These are phyloP conservation scores for Yarrowia osloensis DNA, from an alignment of 805 yeast species.

Conservation along the genomic window DNA sequence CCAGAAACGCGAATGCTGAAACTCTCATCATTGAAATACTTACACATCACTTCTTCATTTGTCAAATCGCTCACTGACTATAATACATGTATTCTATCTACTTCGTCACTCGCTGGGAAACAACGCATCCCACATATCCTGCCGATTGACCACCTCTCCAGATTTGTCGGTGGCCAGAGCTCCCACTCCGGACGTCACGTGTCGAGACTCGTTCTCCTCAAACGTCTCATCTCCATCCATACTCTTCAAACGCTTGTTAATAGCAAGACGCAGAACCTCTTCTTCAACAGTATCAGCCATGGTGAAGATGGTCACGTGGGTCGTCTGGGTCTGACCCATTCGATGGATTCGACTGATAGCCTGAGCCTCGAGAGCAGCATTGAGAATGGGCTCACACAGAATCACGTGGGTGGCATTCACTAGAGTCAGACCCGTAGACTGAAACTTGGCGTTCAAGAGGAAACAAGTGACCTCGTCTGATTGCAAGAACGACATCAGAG, in stretches of 20 bases:
- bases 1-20: too few species aligned
- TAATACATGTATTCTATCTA: background rate
- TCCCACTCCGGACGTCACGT: conserved; percentile 3
- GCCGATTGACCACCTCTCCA: conserved; percentile 10
- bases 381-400: conserved; percentile 88
- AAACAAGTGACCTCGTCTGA: conserved; percentile 67
- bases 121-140: conserved; percentile 26
- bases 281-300: conserved; percentile 87
- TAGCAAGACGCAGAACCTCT: conserved; percentile 69
- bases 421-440: conserved; percentile 86
- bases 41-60: background rate
- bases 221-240: conserved; percentile 21
- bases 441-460: conserved; percentile 77
- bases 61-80: background rate
- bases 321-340: conserved; percentile 80
- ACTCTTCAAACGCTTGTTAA: conserved; percentile 55
- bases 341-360: conserved; percentile 91
- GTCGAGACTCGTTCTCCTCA: conserved; percentile 9
- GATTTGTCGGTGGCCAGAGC: background rate
- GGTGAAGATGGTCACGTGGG: conserved; percentile 91
- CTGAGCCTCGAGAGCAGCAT: conserved; percentile 83
- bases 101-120: background rate
- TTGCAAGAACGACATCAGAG: background rate
- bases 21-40: too few species aligned
- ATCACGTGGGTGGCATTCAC: conserved; percentile 92